phyloP scores from a whole-genome alignment of 768 basidiomycete genomes.

The Suillus sp. region DNA sequence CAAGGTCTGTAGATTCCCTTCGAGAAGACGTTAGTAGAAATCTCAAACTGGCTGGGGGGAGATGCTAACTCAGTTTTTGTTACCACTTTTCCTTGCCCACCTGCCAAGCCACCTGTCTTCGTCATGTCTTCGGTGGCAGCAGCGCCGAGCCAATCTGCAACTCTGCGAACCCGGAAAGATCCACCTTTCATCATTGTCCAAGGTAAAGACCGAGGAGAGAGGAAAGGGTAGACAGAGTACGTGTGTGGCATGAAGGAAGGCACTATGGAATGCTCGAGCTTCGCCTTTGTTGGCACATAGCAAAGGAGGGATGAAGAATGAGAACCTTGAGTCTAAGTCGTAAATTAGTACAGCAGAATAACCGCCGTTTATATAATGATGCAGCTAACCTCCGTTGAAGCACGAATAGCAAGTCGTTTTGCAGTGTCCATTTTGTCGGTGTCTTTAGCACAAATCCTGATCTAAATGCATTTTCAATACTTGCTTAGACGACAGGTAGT shows the following conservation, averaged over 20 bases:
- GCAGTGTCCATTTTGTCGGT: conserved; percentile 43
- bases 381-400: conserved; percentile 51
- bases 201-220: conserved; percentile 48
- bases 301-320: conserved; percentile 24
- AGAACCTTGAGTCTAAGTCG: background rate
- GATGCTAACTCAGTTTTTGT: conserved; percentile 40
- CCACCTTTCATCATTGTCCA: conserved; percentile 47
- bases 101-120: conserved; percentile 41
- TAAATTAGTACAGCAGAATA: background rate
- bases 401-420: conserved; percentile 54
- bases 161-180: conserved; percentile 61
- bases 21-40: background rate
- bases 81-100: conserved; percentile 36
- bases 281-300: conserved; percentile 34
- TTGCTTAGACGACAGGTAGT: background rate
- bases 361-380: too few species aligned
- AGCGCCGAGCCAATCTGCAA: conserved; percentile 59
- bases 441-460: conserved; percentile 57
- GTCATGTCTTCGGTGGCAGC: conserved; percentile 36
- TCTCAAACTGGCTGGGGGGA: background rate
- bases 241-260: conserved; percentile 34
- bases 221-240: conserved; percentile 73
- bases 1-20: conserved; percentile 5
- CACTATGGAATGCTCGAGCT: conserved; percentile 27
- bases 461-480: conserved; percentile 35